A percentile compares a stretch with the other conserved stretches of the same genome.
These are phyloP conservation scores for Mycosarcoma mackinlayi DNA, from an alignment of 1,284 basidiomycete species.

Conservation along the genomic window DNA sequence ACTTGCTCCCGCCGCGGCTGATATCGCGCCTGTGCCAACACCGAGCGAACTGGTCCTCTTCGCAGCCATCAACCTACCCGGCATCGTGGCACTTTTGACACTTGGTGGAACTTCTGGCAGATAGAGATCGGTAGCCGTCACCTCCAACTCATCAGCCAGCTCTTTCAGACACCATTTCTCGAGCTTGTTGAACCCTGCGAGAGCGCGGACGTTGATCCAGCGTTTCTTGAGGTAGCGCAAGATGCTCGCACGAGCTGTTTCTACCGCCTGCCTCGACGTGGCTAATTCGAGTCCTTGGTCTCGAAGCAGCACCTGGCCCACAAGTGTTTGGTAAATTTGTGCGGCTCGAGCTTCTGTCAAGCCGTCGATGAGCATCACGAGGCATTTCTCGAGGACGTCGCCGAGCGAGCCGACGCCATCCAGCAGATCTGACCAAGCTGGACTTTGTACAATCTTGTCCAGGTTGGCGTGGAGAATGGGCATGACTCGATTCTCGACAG, in stretches of 20 bases:
- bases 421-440: slow-evolving; percentile 50
- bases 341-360: slow-evolving; percentile 55
- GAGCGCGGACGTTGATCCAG: slow-evolving; percentile 81
- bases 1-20: background rate
- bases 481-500: slow-evolving; percentile 46
- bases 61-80: slow-evolving; percentile 14
- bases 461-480: slow-evolving; percentile 43
- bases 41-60: slow-evolving; percentile 14
- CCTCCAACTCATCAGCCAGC: slow-evolving; percentile 71
- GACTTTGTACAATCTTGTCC: slow-evolving; percentile 47
- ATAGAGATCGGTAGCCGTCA: slow-evolving; percentile 47
- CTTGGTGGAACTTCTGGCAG: slow-evolving; percentile 27
- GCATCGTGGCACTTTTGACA: background rate
- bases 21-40: background rate
- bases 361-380: slow-evolving; percentile 59
- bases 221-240: slow-evolving; percentile 56
- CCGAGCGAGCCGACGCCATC: slow-evolving; percentile 54
- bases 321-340: slow-evolving; percentile 52
- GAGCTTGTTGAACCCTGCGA: slow-evolving; percentile 81
- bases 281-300: slow-evolving; percentile 49
- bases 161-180: slow-evolving; percentile 89
- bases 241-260: slow-evolving; percentile 52
- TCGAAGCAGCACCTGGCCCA: slow-evolving; percentile 57
- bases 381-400: slow-evolving; percentile 55
- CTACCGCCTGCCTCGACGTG: slow-evolving; percentile 33